Evolutionary conservation across 441 rosid species (phyloP), one percentile per base, ranked within the genome.

Genomic region (Populus hybrid): DNA sequence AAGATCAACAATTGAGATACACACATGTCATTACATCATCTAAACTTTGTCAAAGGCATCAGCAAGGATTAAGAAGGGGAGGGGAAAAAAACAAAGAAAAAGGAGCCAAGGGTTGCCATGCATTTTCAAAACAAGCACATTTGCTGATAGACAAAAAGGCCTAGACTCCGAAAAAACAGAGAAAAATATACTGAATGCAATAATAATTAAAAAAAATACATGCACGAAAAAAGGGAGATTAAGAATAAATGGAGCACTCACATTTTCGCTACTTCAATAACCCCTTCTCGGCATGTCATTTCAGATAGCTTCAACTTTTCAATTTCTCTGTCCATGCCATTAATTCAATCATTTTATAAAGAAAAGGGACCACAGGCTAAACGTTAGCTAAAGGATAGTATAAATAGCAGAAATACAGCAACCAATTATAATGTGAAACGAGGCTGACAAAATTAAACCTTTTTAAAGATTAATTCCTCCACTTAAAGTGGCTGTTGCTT

Each of bases 261-360:
- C 99, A 96, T 93, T 88, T 94, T 95, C 2, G 98, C 98, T 76
- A 95, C 99, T 89, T 94, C 99, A 81, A 94, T 84, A 61, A 94
- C 89, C 50, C 97, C 99, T 88, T 95, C 93, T 78, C 90, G 91
- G 92, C 99, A 95, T 28, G 97, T 94, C 97, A 95, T 90, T 89
- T 95, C 99, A 38, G 97, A 90, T 67, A 94, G 88, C 78, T 92
- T 94, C 84, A 94, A 77, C 85, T 95, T 94, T 80, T 95, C 98
- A 1, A 95, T 94, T 86, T 94, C 99, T 82, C 99, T 94, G 92
- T 85, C 75, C 70, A 69, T 54, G 68, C 9, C 78, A 77, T 30
- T 24, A 40, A 80, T 73, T 68, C 35, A 82, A 63, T 24, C 20
- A 24, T 32, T 36, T 66, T 23, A 54, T 30, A 12, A 67, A 73